phyloP scores from a whole-genome alignment of 163 green algal species.

The Picocystis sp. region DNA sequence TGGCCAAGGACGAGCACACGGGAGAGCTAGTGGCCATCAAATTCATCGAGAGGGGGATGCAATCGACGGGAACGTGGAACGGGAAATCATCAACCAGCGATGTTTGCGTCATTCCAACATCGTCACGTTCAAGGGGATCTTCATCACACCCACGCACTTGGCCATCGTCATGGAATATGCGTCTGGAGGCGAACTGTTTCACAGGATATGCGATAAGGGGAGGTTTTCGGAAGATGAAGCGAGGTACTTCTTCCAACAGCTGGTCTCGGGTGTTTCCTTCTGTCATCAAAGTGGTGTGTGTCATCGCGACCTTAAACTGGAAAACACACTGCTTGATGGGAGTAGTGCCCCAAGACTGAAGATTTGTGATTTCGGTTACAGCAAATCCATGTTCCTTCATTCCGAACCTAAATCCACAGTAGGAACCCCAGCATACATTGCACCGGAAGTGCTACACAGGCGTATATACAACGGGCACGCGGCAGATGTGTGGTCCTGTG shows the following conservation, averaged over 20 bases:
- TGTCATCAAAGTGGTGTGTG: constrained; percentile 60
- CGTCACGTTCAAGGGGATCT: constrained; percentile 84
- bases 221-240: constrained; percentile 78
- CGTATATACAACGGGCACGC: too few relatives aligned
- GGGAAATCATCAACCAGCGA: constrained; percentile 93
- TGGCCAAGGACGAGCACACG: constrained; percentile 57
- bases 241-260: constrained; percentile 87
- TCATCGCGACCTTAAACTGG: constrained; percentile 45
- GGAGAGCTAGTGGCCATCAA: constrained; percentile 85
- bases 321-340: constrained; percentile 89
- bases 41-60: constrained; percentile 73
- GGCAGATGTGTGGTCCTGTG: too few relatives aligned
- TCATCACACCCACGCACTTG: constrained; percentile 71
- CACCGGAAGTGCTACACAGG: constrained; percentile 48
- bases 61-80: constrained; percentile 89
- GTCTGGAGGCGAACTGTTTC: constrained; percentile 86
- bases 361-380: constrained; percentile 96
- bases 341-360: constrained; percentile 70
- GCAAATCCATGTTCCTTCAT: constrained; percentile 67
- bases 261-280: constrained; percentile 75
- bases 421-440: constrained; percentile 96
- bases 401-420: constrained; percentile 94
- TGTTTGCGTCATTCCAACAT: constrained; percentile 87
- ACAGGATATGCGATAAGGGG: constrained; percentile 65
- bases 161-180: constrained; percentile 96